phyloP scores from a whole-genome alignment of 768 basidiomycete species.

The Serendipita indica region DNA sequence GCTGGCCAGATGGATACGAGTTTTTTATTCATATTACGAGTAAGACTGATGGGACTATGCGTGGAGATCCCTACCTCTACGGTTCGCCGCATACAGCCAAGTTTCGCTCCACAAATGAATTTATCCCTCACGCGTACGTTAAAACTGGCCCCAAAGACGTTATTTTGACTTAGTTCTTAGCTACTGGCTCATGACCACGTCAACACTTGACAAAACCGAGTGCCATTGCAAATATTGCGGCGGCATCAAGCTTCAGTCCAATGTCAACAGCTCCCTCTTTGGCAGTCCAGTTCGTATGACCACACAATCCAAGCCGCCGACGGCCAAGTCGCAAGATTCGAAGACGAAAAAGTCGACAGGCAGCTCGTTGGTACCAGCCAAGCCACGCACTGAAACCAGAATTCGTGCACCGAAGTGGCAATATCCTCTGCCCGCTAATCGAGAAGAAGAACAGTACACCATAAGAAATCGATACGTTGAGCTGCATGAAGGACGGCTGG shows the following conservation, averaged over 20 bases:
- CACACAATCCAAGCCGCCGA: not conserved
- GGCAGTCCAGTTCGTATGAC: not conserved
- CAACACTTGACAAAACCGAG: slow-evolving; percentile 7
- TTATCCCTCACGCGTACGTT: slow-evolving; percentile 52
- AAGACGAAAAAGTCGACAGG: not conserved
- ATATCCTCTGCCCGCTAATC: not conserved
- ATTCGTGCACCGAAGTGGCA: not conserved
- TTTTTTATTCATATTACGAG: slow-evolving; percentile 57
- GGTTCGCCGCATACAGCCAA: slow-evolving; percentile 35
- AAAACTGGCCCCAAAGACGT: not conserved
- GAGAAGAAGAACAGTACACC: not conserved
- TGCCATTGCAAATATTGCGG: slow-evolving; percentile 18
- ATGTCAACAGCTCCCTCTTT: slow-evolving; percentile 14
- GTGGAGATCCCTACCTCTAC: slow-evolving; percentile 64
- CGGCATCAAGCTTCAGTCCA: slow-evolving; percentile 13
- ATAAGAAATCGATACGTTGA: slow-evolving; percentile 10
- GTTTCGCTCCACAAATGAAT: slow-evolving; percentile 76
- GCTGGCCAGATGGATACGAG: slow-evolving; percentile 53
- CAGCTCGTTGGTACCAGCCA: not conserved
- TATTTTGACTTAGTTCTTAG: not conserved
- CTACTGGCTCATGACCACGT: slow-evolving; percentile 13
- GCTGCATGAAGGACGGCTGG: not conserved
- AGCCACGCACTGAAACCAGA: not conserved
- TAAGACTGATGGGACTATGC: slow-evolving; percentile 38
- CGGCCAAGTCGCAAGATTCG: not conserved